Conservation (phyloP, 441 rosid species). For the Kokia cookei region DNA sequence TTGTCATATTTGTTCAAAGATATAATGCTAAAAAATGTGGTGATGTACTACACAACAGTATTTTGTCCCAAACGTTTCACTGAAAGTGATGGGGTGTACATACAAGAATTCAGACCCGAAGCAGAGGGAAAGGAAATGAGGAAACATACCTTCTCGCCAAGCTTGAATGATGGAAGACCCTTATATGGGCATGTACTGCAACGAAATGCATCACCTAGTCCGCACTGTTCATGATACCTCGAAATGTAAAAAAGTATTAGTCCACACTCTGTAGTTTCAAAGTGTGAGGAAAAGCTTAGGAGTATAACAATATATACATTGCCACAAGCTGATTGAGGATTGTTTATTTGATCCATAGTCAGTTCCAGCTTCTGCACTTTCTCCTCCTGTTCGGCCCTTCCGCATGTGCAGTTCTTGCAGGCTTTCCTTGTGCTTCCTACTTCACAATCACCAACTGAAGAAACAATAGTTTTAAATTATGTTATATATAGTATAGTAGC, state of each 20-base stretch:
- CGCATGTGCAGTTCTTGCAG: slow-evolving; percentile 92
- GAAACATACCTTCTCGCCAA: slow-evolving; percentile 79
- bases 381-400: slow-evolving; percentile 92
- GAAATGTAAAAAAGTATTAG: background rate
- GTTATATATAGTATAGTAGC: background rate
- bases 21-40: background rate
- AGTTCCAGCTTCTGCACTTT: slow-evolving; percentile 67
- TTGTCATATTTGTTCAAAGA: background rate
- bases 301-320: slow-evolving; percentile 40
- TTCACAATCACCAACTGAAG: slow-evolving; percentile 75
- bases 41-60: background rate
- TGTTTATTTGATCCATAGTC: slow-evolving; percentile 66
- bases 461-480: background rate
- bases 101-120: background rate
- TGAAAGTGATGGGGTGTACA: too few species aligned
- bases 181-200: slow-evolving; percentile 91
- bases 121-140: background rate
- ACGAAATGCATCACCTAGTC: slow-evolving; percentile 94
- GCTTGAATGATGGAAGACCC: slow-evolving; percentile 83
- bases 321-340: slow-evolving; percentile 96
- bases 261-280: background rate
- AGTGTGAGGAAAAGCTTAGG: background rate
- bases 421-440: slow-evolving; percentile 84
- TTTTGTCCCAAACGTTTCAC: background rate
- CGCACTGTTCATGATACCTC: slow-evolving; percentile 46